Evolutionary conservation across 2,329 filamentous ascomycete species (phyloP), one percentile per base, ranked within the genome.

Genomic region (Zymoseptoria ardabiliae): DNA sequence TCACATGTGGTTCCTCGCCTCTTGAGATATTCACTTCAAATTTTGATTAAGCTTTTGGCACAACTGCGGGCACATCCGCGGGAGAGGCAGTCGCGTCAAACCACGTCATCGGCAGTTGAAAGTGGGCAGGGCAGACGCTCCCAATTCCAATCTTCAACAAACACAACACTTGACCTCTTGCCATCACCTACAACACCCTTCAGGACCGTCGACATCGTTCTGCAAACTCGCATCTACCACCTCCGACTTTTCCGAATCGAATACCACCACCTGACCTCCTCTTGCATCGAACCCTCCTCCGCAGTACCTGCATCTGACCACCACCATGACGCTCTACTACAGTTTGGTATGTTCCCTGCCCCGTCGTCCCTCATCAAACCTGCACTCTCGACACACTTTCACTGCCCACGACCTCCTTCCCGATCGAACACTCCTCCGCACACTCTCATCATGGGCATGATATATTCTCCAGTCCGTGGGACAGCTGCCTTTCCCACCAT

Each of bases 261-360:
- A 60, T 45, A 57, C 58, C 50, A 23, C 21, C 22, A 49, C 48
- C 58, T 53, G 41, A 54, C n/a, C 8, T 19, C 13, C 45, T 23
- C 45, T 25, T 9, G 23, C 23, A 48, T 20, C 23, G 13, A 20
- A 50, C 51, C 35, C 7, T 22, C 53, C 50, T 17, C n/a, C 53
- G 28, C 20, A 23, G 21, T 48, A 59, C 55, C 60, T 59, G 57
- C 61, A 61, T 58, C 58, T 61, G 51, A 63, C 54, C 65, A 63
- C 74, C 73, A 76, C 69, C 66, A 87, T 87, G 85, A 87, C 85
- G 72, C 83, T 87, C 71, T 87, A 87, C 77, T 87, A 86, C 79
- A 85, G 81, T 70, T 77, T 86, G 61, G 84, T 85, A 80, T 72
- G 82, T 79, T 59, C 51, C 45, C 58, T 59, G 17, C 23, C 54